phyloP scores from a whole-genome alignment of 371 early-diverging fungal genomes.

The Vairimorpha necatrix region DNA sequence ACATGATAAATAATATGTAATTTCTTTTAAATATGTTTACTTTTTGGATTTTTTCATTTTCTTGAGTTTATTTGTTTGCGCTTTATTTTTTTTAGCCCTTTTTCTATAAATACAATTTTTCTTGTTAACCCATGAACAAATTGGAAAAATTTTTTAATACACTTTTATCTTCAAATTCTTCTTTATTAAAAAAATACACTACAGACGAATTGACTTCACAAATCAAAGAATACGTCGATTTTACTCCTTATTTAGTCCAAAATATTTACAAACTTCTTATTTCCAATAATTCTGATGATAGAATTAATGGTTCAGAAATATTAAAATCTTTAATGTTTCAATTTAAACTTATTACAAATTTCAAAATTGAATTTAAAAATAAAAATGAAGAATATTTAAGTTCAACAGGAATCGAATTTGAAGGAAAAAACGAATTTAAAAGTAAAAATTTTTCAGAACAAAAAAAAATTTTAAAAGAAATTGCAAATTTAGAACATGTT shows the following conservation, averaged over 20 bases:
- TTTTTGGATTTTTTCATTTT: no score
- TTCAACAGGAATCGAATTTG: conserved; percentile 37
- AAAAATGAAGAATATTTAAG: conserved; percentile 34
- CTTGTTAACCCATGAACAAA: conserved; percentile 39
- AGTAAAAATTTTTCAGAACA: conserved; percentile 9
- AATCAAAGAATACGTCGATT: conserved; percentile 45
- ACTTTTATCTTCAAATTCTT: conserved; percentile 35
- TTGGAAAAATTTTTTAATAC: conserved; percentile 62
- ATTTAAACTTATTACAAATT: conserved; percentile 27
- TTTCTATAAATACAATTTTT: conserved; percentile 7
- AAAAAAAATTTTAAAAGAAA: conserved; percentile 34
- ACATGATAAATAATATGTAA: no score
- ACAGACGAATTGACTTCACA: conserved; percentile 46
- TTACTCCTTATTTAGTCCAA: conserved; percentile 40
- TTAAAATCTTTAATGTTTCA: conserved; percentile 36
- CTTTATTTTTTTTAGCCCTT: neutral
- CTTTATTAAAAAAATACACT: conserved; percentile 54
- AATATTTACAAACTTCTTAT: conserved; percentile 41
- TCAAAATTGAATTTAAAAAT: conserved; percentile 20
- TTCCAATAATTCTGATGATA: conserved; percentile 22
- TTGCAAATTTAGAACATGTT: conserved; percentile 36
- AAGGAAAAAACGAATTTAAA: no score
- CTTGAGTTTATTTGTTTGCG: neutral
- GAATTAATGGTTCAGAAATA: conserved; percentile 41
- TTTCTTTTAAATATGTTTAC: no score